phyloP scores from a whole-genome alignment of 2,329 filamentous ascomycete genomes.

The Aspergillus fumigatus region DNA sequence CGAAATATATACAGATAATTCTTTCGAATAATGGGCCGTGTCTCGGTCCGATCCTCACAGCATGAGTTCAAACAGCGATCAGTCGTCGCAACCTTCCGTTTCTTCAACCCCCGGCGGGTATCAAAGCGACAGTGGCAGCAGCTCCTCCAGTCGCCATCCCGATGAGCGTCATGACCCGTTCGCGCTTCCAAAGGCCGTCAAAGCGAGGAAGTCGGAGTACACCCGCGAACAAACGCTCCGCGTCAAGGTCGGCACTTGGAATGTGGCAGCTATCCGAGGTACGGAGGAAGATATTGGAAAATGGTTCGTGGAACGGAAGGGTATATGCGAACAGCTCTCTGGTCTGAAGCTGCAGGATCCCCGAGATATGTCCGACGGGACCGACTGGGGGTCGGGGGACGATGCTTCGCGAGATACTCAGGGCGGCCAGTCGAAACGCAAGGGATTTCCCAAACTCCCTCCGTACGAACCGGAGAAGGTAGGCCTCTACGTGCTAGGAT shows the following conservation, averaged over 20 bases:
- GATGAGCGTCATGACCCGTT: conserved; percentile 25
- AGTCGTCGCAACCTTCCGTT: background rate
- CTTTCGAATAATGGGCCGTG: background rate
- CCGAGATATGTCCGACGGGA: conserved; percentile 15
- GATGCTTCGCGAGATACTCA: conserved; percentile 17
- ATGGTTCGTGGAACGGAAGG: conserved; percentile 81
- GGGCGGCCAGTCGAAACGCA: conserved; percentile 45
- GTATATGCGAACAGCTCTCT: conserved; percentile 60
- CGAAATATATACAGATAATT: background rate
- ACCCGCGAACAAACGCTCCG: conserved; percentile 68
- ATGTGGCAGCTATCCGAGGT: conserved; percentile 78
- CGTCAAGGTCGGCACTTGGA: conserved; percentile 93
- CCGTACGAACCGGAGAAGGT: conserved; percentile 56
- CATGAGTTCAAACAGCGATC: background rate
- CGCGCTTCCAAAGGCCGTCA: conserved; percentile 56
- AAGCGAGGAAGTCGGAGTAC: conserved; percentile 73
- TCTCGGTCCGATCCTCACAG: background rate
- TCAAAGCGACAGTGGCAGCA: conserved; percentile 13
- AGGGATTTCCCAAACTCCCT: conserved; percentile 34
- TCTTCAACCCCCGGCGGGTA: conserved; percentile 8
- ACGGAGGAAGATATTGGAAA: conserved; percentile 81
- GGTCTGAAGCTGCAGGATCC: conserved; percentile 41
- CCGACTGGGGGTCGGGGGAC: conserved; percentile 6
- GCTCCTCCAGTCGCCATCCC: conserved; percentile 4
- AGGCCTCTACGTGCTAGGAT: conserved; percentile 80